phyloP scores from a whole-genome alignment of 345 rosid genomes.

The Salix koriyanagi region DNA sequence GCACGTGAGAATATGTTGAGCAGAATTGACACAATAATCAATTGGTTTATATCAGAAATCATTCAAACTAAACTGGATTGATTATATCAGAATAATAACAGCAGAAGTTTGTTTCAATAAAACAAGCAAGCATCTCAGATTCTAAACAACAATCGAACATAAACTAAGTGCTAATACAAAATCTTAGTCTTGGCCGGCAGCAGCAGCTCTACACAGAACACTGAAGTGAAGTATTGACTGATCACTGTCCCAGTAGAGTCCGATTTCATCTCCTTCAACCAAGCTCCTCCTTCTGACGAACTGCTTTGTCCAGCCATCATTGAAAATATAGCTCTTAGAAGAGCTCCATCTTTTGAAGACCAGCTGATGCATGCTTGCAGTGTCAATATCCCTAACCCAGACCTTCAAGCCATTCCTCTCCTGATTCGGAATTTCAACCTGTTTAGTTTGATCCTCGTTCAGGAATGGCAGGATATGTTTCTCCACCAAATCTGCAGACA shows the following conservation, averaged over 20 bases:
- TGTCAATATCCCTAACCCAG: not conserved
- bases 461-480: not conserved
- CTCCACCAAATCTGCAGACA: not conserved
- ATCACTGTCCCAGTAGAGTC: not conserved
- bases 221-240: not conserved
- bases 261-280: not conserved
- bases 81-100: too few species aligned
- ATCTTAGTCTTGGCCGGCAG: not conserved
- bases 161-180: not conserved
- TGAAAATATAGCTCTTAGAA: not conserved
- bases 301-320: not conserved
- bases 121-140: not conserved
- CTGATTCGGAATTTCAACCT: not conserved
- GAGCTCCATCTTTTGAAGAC: conserved; percentile 2
- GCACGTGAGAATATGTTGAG: too few species aligned
- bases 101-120: not conserved
- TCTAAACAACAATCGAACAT: not conserved
- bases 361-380: not conserved
- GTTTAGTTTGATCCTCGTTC: not conserved
- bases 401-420: not conserved
- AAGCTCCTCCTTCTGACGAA: not conserved
- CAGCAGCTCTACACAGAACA: not conserved
- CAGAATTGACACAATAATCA: not conserved
- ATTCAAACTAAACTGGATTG: not conserved
- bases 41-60: not conserved